Evolutionary conservation across 73 alveolate genomes (phyloP), one percentile per base, ranked within the genome.

Genomic region (Paramecium sonneborni): DNA sequence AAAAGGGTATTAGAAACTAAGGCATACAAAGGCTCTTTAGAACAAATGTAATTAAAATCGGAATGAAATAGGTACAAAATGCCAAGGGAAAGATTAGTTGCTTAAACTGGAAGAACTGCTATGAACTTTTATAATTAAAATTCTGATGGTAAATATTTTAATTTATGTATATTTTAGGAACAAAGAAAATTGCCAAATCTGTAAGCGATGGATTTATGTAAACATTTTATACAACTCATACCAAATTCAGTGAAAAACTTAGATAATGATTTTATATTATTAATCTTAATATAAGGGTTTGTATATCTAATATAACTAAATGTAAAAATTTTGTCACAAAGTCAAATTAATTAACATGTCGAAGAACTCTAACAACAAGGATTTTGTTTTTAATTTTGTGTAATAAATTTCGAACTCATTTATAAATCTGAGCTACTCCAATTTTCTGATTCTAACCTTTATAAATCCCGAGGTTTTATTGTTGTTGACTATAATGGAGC

Each of bases 141-240:
- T 44, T 57, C 1, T 15, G 76, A 57, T 57, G 76, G 76, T 57
- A 57, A 57, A 8, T 24, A 57, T 24, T 0, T 0, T 21, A 15
- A 28, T 8, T 24, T 37, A 35, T 20, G 0, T 20, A 11, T 11
- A 44, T 44, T 11, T 44, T 11, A 76, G 46, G 41, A 39, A 37
- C 38, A 32, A n/a, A 39, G 35, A 38, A 38, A 38, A 18, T 10
- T 32, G 88, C 24, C 0, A 76, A 79, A 24, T 41, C 90, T 20
- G 18, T 24, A 1, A 79, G 90, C 10, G 74, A 79, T 41, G 90
- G 90, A 44, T 79, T 79, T 26, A 43, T 79, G 35, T 15, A 79
- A 79, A 79, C 90, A 41, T 79, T 79, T 46, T 79, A 79, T 23
- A 79, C 90, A 5, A 79, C 90, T 43, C 90, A 79, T 79, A 37